These are phyloP conservation scores for Clavulina sp. DNA, from an alignment of 768 basidiomycete genomes.

Conservation along the genomic window DNA sequence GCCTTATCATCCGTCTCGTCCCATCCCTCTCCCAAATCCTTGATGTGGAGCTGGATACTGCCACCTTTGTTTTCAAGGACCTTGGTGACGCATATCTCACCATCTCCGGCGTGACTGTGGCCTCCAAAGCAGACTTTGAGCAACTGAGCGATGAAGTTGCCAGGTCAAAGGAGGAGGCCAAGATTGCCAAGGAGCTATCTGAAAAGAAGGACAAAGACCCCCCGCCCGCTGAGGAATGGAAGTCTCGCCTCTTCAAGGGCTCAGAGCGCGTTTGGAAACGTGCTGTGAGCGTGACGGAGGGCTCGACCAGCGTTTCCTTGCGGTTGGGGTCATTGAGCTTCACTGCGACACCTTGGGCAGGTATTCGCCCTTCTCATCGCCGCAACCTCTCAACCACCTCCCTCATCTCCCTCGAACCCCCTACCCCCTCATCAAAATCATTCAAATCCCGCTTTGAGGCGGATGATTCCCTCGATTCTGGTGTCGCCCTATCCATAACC, in stretches of 20 bases:
- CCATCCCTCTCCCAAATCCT: slow-evolving; percentile 51
- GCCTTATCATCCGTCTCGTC: slow-evolving; percentile 41
- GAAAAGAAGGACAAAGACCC: background rate
- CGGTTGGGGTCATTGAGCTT: slow-evolving; percentile 23
- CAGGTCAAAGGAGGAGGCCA: slow-evolving; percentile 19
- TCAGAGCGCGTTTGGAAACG: slow-evolving; percentile 48
- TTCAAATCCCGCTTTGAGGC: background rate
- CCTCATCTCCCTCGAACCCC: background rate
- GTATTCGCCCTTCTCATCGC: slow-evolving; percentile 4
- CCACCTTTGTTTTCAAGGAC: slow-evolving; percentile 33
- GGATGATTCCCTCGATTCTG: background rate
- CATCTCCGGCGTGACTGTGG: slow-evolving; percentile 32
- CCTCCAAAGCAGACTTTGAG: slow-evolving; percentile 37
- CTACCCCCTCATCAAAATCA: background rate
- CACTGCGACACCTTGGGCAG: slow-evolving; percentile 15
- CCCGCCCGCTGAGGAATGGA: slow-evolving; percentile 24
- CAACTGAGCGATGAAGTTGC: slow-evolving; percentile 18
- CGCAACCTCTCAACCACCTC: background rate
- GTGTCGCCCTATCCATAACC: background rate
- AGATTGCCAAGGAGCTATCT: slow-evolving; percentile 3
- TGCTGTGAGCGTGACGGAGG: slow-evolving; percentile 48
- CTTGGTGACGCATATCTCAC: slow-evolving; percentile 36
- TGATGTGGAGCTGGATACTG: slow-evolving; percentile 46
- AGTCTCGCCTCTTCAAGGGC: slow-evolving; percentile 38
- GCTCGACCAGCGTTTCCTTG: slow-evolving; percentile 28